These are phyloP conservation scores for Blastobotrys aristatus DNA, from an alignment of 1,139 yeast genomes.

Conservation along the genomic window DNA sequence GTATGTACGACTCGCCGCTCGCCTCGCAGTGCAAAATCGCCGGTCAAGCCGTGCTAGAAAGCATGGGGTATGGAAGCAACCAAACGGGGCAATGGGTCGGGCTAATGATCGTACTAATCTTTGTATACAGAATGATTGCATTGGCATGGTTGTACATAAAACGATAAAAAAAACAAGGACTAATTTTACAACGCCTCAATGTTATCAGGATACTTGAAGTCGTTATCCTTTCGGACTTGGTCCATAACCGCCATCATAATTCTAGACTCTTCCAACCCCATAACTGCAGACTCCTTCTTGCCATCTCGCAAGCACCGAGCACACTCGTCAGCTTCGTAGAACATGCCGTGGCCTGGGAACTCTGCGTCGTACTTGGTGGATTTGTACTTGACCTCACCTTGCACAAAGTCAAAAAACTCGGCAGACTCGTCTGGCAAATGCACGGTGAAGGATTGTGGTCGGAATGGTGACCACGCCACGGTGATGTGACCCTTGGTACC, in stretches of 20 bases:
- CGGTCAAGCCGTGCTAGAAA: conserved; percentile 36
- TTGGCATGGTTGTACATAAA: conserved; percentile 12
- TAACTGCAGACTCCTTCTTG: conserved; percentile 33
- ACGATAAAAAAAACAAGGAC: not conserved
- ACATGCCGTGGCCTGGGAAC: conserved; percentile 41
- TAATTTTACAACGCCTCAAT: conserved; percentile 20
- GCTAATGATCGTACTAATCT: conserved; percentile 32
- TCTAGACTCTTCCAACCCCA: conserved; percentile 45
- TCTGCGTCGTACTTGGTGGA: conserved; percentile 18
- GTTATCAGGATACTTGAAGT: conserved; percentile 42
- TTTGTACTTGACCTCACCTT: conserved; percentile 9
- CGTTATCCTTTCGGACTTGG: conserved; percentile 39
- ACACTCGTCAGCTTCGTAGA: conserved; percentile 49
- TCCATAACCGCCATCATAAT: conserved; percentile 45
- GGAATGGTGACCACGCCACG: conserved; percentile 29
- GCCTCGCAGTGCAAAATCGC: conserved; percentile 34
- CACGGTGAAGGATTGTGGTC: conserved; percentile 30
- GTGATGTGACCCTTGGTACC: conserved; percentile 34
- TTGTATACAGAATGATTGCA: conserved; percentile 14
- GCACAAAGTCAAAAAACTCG: conserved; percentile 11
- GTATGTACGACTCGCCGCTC: conserved; percentile 35
- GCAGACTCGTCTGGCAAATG: conserved; percentile 16
- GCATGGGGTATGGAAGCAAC: conserved; percentile 32
- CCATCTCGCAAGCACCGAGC: conserved; percentile 42
- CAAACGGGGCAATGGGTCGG: conserved; percentile 39